phyloP scores from a whole-genome alignment of 768 basidiomycete genomes.

The Suillus sp. region DNA sequence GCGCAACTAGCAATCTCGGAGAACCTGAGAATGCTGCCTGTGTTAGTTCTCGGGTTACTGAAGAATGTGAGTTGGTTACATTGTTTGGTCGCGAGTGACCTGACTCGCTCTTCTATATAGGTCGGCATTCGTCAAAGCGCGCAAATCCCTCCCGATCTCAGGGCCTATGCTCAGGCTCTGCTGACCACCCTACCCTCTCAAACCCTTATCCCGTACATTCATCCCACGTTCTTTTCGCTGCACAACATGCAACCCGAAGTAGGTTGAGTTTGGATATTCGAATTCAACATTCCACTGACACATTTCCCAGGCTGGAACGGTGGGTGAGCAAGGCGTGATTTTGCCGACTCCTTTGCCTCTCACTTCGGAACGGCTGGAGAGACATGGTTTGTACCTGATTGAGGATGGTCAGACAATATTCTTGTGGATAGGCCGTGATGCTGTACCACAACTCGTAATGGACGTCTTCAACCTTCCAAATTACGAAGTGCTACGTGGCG shows the following conservation, averaged over 20 bases:
- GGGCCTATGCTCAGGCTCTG: conserved; percentile 92
- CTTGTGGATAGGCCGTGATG: conserved; percentile 97
- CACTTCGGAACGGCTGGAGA: conserved; percentile 92
- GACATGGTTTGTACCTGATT: conserved; percentile 94
- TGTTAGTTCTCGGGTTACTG: conserved; percentile 84
- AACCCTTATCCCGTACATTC: conserved; percentile 88
- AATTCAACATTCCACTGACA: conserved; percentile 12
- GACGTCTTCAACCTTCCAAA: conserved; percentile 92
- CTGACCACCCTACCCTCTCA: conserved; percentile 91
- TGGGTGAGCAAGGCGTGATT: conserved; percentile 86
- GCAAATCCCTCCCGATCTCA: conserved; percentile 94
- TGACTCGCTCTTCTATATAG: conserved; percentile 39
- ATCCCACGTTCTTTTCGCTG: conserved; percentile 93
- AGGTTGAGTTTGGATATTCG: conserved; percentile 18
- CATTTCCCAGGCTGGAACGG: conserved; percentile 73
- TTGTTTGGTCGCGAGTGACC: conserved; percentile 6
- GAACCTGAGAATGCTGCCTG: conserved; percentile 93
- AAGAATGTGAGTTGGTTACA: conserved; percentile 73
- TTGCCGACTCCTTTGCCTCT: conserved; percentile 87
- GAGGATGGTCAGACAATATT: conserved; percentile 98
- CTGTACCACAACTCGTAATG: conserved; percentile 91
- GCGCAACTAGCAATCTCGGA: conserved; percentile 91
- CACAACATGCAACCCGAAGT: conserved; percentile 97
- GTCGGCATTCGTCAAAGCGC: conserved; percentile 95
- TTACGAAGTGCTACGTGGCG: conserved; percentile 88